Base-by-base conservation (phyloP, 2,329 filamentous ascomycete species). In the Ustilaginoidea virens region DNA sequence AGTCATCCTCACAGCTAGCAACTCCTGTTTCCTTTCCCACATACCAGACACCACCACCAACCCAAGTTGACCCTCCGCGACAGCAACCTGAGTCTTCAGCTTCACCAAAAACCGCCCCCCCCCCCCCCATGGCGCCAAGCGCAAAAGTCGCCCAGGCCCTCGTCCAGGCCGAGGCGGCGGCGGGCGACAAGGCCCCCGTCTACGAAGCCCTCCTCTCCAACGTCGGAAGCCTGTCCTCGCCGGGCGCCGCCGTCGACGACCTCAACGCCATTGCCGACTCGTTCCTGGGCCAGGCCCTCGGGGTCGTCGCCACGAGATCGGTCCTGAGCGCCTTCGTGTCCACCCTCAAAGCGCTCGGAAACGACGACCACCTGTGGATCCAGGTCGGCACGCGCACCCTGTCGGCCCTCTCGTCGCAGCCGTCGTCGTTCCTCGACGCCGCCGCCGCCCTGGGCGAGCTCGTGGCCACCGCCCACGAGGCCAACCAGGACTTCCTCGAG, bases 391-490 rank as follows among this genome's bases (percentile, higher is more conserved):
- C 70, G 43, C 72, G 79, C 47, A 69, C 81, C n/a, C 66, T 92
- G 23, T 57, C 64, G 28, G 60, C 73, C 24, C 66, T 94, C 29
- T 46, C 56, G 51, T 66, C 48, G 54, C 78, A 51, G 58, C 71
- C 48, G 17, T 76, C 54, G 55, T 79, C 48, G 18, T 90, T 83
- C 45, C 74, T 90, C 53, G 86, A 96, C 51, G 83, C 92, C 52
- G 74, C 80, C 43, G 80, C 79, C 5, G 62, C 71, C 25, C 64
- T 94, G 30, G 80, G 85, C 38, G 74, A 87, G 46, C 69, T 85
- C 30, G 65, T 93, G 12, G 86, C 87, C 13, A 72, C 80, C 34
- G 82, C 83, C 9, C 78, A 90, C 57, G 85, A 96, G 55, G 58
- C 59, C 32, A 72, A 80, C 39, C 82, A 93, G 27, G 82, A 93